phyloP scores from a whole-genome alignment of 1,284 basidiomycete genomes.

The Tylopilus sp. region DNA sequence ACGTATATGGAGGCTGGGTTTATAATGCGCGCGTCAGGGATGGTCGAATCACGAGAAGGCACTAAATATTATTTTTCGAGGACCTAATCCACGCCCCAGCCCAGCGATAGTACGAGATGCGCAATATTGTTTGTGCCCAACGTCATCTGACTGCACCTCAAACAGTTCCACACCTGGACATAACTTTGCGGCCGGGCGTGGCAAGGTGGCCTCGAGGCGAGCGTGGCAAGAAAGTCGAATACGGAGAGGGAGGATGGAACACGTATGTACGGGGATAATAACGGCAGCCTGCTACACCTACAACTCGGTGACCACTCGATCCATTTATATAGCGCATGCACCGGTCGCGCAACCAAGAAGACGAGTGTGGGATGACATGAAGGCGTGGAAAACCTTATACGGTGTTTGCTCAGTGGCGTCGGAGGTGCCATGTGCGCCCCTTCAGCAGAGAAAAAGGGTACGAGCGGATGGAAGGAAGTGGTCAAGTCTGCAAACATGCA shows the following conservation, averaged over 20 bases:
- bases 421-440: neutral
- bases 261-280: conserved; percentile 4
- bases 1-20: conserved; percentile 8
- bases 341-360: neutral
- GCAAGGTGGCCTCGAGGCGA: conserved; percentile 10
- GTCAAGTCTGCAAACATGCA: conserved; percentile 6
- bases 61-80: neutral
- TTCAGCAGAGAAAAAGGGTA: conserved; percentile 3
- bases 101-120: neutral
- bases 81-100: neutral
- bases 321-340: conserved; percentile 7
- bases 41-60: neutral
- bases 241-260: conserved; percentile 6
- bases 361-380: conserved; percentile 7
- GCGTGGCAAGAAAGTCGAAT: conserved; percentile 11
- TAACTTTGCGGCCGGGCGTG: conserved; percentile 17
- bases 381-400: neutral
- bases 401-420: neutral
- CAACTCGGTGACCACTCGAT: conserved; percentile 4
- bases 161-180: conserved; percentile 14
- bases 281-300: conserved; percentile 15
- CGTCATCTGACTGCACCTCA: conserved; percentile 2
- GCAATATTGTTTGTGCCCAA: neutral
- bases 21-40: conserved; percentile 13
- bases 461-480: neutral